These are phyloP conservation scores for Mycosphaerella arachidis DNA, from an alignment of 2,329 filamentous ascomycete genomes.

Conservation along the genomic window DNA sequence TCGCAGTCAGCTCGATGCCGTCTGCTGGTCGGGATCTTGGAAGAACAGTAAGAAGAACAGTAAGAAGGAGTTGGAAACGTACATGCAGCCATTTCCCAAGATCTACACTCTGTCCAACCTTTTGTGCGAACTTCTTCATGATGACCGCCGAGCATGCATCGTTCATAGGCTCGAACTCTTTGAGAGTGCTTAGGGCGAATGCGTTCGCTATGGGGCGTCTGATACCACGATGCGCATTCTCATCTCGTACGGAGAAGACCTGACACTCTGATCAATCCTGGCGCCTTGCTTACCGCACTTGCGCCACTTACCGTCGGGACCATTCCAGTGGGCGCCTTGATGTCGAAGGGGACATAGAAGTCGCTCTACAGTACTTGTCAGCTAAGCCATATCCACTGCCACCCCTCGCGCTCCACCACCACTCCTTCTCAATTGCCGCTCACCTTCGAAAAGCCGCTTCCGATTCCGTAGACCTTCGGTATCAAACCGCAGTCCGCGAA, in stretches of 20 bases:
- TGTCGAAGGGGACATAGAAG: constrained; percentile 21
- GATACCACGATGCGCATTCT: constrained; percentile 39
- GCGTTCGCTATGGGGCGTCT: constrained; percentile 28
- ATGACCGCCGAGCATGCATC: constrained; percentile 24
- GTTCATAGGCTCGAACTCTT: constrained; percentile 24
- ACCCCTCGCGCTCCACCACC: no score
- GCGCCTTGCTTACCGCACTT: neutral
- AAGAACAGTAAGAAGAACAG: neutral
- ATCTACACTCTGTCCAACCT: constrained; percentile 20
- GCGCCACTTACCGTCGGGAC: constrained; percentile 8
- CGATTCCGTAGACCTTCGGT: constrained; percentile 51
- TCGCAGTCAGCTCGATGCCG: neutral
- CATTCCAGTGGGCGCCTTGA: constrained; percentile 17
- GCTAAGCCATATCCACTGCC: neutral
- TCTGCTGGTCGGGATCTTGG: neutral
- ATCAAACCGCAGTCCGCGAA: constrained; percentile 67
- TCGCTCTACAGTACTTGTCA: neutral
- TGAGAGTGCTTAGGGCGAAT: constrained; percentile 21
- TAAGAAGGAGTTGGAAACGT: neutral
- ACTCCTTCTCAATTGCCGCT: neutral
- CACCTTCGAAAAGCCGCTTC: constrained; percentile 32
- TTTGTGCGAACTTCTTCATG: constrained; percentile 15
- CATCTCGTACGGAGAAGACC: constrained; percentile 39
- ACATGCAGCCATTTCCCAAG: constrained; percentile 23
- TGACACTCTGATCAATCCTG: neutral